Evolutionary conservation across 2,329 filamentous ascomycete genomes (phyloP), one percentile per base, ranked within the genome.

Genomic region (Sphaerulina musiva): DNA sequence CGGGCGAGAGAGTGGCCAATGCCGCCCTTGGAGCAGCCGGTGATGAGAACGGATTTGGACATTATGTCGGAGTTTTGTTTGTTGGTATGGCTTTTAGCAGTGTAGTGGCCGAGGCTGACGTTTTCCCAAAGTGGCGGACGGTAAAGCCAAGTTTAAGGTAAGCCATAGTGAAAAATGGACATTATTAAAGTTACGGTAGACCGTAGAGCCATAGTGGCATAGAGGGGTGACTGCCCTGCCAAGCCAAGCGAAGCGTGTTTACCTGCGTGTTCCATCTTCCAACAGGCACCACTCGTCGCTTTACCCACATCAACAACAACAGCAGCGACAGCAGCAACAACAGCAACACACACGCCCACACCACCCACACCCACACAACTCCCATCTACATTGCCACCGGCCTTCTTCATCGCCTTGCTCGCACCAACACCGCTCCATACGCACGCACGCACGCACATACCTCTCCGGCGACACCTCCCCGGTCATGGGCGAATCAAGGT

Each of bases 1-100:
- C 74, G 72, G 1, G 80, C 79, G 11, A 84, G 72, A 12, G 76
- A 76, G 62, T 83, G 76, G 29, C 81, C 81, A 57, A 84, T 82
- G 50, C 78, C 78, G 39, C 79, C 78, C 6, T 78, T 76, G 1
- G 73, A 76, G 64, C 78, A 68, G 58, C 68, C 68, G n/a, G 68
- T 70, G 41, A 71, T 66, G 14, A 70, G 63, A 14, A 70, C 66
- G 11, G 63, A 59, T 57, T 68, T 68, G 17, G 50, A 17, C 38
- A 47, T 46, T 29, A 36, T 26, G 50, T 7, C 17, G 20, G 20
- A 20, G 29, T 38, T 34, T 11, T 45, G 9, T 14, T 6, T 48
- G 32, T 39, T 14, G 12, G 11, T 11, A 32, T 32, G 23, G 23
- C 31, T 8, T 31, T 14, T 11, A 45, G 40, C 26, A 26, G 26